Evolutionary conservation across 2,329 filamentous ascomycete species (phyloP), one percentile per base, ranked within the genome.

Genomic region (Microcyclosporella mali): DNA sequence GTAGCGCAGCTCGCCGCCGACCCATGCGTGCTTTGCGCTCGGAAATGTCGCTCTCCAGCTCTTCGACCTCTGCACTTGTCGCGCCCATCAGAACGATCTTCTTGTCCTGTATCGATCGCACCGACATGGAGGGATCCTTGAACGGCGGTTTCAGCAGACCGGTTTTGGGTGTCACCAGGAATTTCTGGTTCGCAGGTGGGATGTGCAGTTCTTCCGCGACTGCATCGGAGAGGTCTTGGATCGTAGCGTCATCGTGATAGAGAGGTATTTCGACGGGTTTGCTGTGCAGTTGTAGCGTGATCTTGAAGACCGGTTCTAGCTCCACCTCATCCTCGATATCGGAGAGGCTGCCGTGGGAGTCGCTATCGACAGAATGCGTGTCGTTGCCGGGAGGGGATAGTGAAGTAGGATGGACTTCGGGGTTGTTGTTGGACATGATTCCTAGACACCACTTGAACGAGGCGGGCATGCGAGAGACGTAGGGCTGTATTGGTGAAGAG

Each of bases 21-120:
- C 58, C 48, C 31, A 70, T 67, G 34, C 77, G 71, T 6, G 74
- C 66, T 35, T 70, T 67, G 0, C 76, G 70, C 6, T 73, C 70
- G 30, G 66, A 61, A 37, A 74, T 57, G 50, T 77, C 75, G 28
- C 65, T 62, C 39, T 74, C 66, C 2, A 82, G 66, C 2, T 75
- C 73, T 16, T 69, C 65, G n/a, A 84, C 68, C 59, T 82, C 78
- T n/a, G 71, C 68, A 12, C 70, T 69, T 0, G 77, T 79, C 35
- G 76, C 77, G 45, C 82, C 82, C 68, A 86, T 73, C 21, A 86
- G 73, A 2, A 73, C 79, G 48, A 85, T 73, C 47, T 81, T 81
- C 62, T 78, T 81, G 46, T 69, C 64, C 14, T 66, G 60, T 34
- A 84, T 65, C 3, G 72, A 58, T 6, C 63, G 56, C 45, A 81